Percentiles rank a stretch among this genome's conserved stretches.
These are phyloP conservation scores for Tulasnella sp. DNA, from an alignment of 768 basidiomycete genomes.

Conservation along the genomic window DNA sequence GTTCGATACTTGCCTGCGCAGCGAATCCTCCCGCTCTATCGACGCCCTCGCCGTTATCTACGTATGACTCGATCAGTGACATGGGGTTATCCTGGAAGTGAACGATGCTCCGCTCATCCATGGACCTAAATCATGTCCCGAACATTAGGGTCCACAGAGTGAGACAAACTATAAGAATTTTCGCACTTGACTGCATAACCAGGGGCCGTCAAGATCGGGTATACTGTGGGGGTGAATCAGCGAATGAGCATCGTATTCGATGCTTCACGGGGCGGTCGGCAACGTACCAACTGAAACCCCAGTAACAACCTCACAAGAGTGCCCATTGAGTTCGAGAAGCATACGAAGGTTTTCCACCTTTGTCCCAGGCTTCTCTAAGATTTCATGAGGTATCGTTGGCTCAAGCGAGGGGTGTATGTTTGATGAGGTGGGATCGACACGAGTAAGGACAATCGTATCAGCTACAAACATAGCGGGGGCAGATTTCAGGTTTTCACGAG, in stretches of 20 bases:
- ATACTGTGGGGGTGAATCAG: slow-evolving; percentile 37
- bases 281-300: slow-evolving; percentile 69
- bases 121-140: slow-evolving; percentile 38
- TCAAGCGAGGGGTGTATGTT: slow-evolving; percentile 45
- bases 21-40: slow-evolving; percentile 93
- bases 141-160: background rate
- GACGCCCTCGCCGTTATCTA: slow-evolving; percentile 71
- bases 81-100: slow-evolving; percentile 57
- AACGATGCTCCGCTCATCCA: slow-evolving; percentile 74
- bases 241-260: background rate
- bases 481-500: background rate
- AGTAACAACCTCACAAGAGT: slow-evolving; percentile 84
- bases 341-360: slow-evolving; percentile 79
- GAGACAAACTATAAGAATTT: background rate
- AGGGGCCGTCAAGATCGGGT: slow-evolving; percentile 62
- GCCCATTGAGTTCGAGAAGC: slow-evolving; percentile 79
- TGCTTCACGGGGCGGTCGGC: background rate
- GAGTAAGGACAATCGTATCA: slow-evolving; percentile 90
- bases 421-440: slow-evolving; percentile 50
- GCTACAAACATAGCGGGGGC: slow-evolving; percentile 36
- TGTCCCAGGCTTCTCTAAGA: slow-evolving; percentile 78
- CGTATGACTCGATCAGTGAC: slow-evolving; percentile 64
- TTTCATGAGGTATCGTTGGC: slow-evolving; percentile 47
- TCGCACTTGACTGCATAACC: slow-evolving; percentile 62
- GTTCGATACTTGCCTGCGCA: slow-evolving; percentile 54